phyloP scores from a whole-genome alignment of 257 asterid genomes.

The Capsicum chinense region DNA sequence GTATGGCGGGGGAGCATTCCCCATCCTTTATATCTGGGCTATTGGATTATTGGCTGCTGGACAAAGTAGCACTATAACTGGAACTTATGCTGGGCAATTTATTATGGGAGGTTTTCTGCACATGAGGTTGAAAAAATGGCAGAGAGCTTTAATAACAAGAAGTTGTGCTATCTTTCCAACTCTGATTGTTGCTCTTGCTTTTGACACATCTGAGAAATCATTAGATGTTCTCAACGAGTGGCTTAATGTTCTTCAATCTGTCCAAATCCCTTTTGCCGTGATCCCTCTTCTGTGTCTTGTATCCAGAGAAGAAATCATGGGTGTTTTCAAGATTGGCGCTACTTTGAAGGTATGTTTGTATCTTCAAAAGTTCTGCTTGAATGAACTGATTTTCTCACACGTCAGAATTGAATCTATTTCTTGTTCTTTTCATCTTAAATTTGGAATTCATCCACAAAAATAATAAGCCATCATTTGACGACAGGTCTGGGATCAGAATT shows the following conservation, averaged over 20 bases:
- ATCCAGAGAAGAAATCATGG: slow-evolving; percentile 82
- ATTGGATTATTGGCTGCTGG: slow-evolving; percentile 81
- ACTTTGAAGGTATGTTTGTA: slow-evolving; percentile 55
- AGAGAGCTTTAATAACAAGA: slow-evolving; percentile 73
- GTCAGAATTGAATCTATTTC: not conserved
- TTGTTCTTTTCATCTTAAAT: not conserved
- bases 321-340: slow-evolving; percentile 71
- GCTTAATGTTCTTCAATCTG: slow-evolving; percentile 81
- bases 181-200: slow-evolving; percentile 67
- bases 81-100: slow-evolving; percentile 82
- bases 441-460: not conserved
- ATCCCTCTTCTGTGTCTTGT: slow-evolving; percentile 79
- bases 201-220: slow-evolving; percentile 64
- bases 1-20: slow-evolving; percentile 76
- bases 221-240: slow-evolving; percentile 76
- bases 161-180: slow-evolving; percentile 81
- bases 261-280: slow-evolving; percentile 83
- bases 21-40: slow-evolving; percentile 80
- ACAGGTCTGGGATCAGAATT: not conserved
- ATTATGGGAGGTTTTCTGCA: slow-evolving; percentile 83
- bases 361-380: not conserved
- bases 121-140: slow-evolving; percentile 71
- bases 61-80: slow-evolving; percentile 84
- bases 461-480: not conserved
- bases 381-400: not conserved